These are phyloP conservation scores for Eucalyptus victrix DNA, from an alignment of 345 rosid species.

Conservation along the genomic window DNA sequence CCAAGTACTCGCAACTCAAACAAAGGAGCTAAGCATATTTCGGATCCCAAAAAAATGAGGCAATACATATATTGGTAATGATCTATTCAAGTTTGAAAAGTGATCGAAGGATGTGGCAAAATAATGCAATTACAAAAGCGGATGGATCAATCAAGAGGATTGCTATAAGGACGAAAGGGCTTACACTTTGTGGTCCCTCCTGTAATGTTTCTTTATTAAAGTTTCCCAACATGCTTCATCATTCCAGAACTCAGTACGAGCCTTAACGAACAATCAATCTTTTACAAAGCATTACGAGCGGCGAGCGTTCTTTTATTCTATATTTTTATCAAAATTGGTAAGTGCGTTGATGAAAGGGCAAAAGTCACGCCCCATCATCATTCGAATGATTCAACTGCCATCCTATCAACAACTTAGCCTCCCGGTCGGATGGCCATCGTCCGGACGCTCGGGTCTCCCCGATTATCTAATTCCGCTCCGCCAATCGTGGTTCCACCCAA, in stretches of 20 bases:
- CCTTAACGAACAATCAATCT: background rate
- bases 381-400: background rate
- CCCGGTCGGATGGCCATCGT: background rate
- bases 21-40: background rate
- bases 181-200: background rate
- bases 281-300: background rate
- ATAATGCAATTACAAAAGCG: background rate
- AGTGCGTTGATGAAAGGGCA: background rate
- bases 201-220: no score
- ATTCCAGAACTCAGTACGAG: background rate
- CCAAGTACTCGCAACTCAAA: background rate
- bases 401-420: background rate
- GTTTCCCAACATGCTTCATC: background rate
- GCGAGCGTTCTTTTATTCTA: background rate
- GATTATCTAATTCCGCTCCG: background rate
- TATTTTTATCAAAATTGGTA: background rate
- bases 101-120: background rate
- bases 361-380: background rate
- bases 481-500: background rate
- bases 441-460: background rate
- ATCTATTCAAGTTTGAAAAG: background rate
- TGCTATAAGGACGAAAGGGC: background rate
- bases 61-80: rapidly evolving
- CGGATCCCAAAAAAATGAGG: background rate
- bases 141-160: background rate